These are phyloP conservation scores for Trichaptum fuscoviolaceum DNA, from an alignment of 768 basidiomycete species.

Conservation along the genomic window DNA sequence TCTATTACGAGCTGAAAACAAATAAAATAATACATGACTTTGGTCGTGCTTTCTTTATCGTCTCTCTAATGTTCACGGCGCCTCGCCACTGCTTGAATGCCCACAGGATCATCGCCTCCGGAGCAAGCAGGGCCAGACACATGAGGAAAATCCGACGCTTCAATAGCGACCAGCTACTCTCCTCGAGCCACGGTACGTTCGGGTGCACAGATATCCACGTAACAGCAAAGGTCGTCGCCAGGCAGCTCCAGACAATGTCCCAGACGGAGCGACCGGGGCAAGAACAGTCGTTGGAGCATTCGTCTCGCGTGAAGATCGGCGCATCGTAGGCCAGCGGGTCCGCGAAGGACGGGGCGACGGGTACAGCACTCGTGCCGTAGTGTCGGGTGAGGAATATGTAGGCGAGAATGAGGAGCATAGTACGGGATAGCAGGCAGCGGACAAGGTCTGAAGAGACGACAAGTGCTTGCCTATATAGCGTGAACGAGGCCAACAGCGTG, in stretches of 20 bases:
- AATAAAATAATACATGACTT: not conserved
- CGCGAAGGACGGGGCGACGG: not conserved
- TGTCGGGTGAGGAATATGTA: not conserved
- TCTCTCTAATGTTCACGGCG: conserved; percentile 31
- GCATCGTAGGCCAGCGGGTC: not conserved
- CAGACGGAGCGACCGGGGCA: not conserved
- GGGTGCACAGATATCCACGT: conserved; percentile 26
- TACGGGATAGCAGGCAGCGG: too few species aligned
- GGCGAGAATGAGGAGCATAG: not conserved
- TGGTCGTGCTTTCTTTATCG: conserved; percentile 20
- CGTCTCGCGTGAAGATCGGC: not conserved
- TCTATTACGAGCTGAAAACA: not conserved
- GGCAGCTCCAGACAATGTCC: conserved; percentile 24
- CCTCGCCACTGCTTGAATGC: conserved; percentile 17
- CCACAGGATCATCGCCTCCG: conserved; percentile 26
- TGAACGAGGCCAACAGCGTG: too few species aligned
- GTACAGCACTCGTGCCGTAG: not conserved
- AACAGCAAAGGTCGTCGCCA: conserved; percentile 25
- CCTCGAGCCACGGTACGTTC: conserved; percentile 22
- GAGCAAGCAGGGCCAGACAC: conserved; percentile 18
- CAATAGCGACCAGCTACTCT: conserved; percentile 4
- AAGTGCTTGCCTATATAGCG: too few species aligned
- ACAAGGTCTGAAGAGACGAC: too few species aligned
- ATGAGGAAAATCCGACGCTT: conserved; percentile 17
- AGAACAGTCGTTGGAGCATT: not conserved